A percentile compares a stretch with the other conserved stretches of the same genome.
These are phyloP conservation scores for Solidago caesia DNA, from an alignment of 129 eudicot genomes.

Conservation along the genomic window DNA sequence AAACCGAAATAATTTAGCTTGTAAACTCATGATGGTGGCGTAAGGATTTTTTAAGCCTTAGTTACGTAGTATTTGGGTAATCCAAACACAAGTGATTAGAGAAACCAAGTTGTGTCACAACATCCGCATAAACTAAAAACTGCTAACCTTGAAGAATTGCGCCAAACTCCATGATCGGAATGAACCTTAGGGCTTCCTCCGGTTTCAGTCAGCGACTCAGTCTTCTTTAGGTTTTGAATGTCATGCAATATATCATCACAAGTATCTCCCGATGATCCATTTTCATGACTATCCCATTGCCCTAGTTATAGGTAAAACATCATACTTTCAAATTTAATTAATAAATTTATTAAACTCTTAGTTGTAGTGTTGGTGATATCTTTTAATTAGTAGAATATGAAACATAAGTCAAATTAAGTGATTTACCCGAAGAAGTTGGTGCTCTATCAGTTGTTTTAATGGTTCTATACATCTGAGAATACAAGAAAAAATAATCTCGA, in stretches of 20 bases:
- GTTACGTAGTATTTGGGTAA: too few relatives aligned
- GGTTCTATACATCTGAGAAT: conserved; percentile 87
- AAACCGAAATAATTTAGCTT: too few relatives aligned
- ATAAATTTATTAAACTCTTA: conserved; percentile 1
- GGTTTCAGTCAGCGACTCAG: conserved; percentile 32
- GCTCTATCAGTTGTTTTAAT: conserved; percentile 92
- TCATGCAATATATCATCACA: conserved; percentile 69
- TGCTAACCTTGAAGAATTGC: conserved; percentile 79
- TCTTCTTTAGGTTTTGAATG: conserved; percentile 43
- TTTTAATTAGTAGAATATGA: neutral
- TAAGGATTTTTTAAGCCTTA: too few relatives aligned
- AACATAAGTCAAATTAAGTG: neutral
- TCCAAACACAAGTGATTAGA: too few relatives aligned
- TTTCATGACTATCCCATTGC: conserved; percentile 56
- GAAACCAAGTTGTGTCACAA: too few relatives aligned
- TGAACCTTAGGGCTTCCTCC: conserved; percentile 35
- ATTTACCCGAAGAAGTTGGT: conserved; percentile 74
- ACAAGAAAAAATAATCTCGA: neutral
- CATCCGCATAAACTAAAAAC: neutral
- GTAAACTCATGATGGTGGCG: too few relatives aligned
- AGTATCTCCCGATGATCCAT: conserved; percentile 72
- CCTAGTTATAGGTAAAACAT: conserved; percentile 30
- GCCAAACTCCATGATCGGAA: conserved; percentile 54
- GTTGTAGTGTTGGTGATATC: neutral
- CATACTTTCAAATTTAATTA: conserved; percentile 21